Conservation (phyloP, 2,329 filamentous ascomycete genomes). For the Monosporascus sp. region DNA sequence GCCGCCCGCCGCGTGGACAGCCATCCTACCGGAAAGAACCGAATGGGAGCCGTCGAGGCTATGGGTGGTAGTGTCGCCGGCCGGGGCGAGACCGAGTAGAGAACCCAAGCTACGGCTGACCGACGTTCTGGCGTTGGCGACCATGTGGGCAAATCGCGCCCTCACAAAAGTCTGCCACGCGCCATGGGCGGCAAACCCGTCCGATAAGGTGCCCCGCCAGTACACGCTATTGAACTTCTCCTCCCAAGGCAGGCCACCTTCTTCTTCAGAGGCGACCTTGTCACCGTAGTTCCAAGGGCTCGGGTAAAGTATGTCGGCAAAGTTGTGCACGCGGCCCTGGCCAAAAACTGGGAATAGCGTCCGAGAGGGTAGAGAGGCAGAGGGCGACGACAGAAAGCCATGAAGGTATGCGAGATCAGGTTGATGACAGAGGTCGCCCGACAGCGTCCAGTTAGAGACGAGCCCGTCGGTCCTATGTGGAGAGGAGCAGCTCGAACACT, state of each 20-base stretch:
- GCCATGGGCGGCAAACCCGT: constrained; percentile 40
- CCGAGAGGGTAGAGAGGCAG: constrained; percentile 35
- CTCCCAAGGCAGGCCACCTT: constrained; percentile 39
- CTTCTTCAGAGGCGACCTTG: constrained; percentile 32
- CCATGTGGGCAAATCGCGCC: constrained; percentile 52
- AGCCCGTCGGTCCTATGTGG: constrained; percentile 35
- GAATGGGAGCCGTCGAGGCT: background rate
- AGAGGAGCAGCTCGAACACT: constrained; percentile 27
- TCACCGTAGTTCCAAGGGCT: constrained; percentile 33
- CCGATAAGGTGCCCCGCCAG: constrained; percentile 50
- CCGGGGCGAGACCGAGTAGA: constrained; percentile 6
- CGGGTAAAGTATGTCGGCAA: constrained; percentile 46
- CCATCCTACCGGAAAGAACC: background rate
- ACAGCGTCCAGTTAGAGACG: constrained; percentile 35
- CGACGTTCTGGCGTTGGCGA: constrained; percentile 28
- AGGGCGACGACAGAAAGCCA: constrained; percentile 44
- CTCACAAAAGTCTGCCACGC: constrained; percentile 55
- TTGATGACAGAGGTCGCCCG: constrained; percentile 44
- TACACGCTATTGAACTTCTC: constrained; percentile 44
- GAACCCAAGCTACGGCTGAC: constrained; percentile 3
- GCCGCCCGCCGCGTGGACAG: background rate
- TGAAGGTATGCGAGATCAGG: constrained; percentile 43
- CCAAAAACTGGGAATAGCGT: constrained; percentile 50
- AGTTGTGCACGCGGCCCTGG: constrained; percentile 48
- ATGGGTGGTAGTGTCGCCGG: background rate